Evolutionary conservation across 1,284 basidiomycete genomes (phyloP).

Genomic region (Sporisorium iseilematis-ciliati): DNA sequence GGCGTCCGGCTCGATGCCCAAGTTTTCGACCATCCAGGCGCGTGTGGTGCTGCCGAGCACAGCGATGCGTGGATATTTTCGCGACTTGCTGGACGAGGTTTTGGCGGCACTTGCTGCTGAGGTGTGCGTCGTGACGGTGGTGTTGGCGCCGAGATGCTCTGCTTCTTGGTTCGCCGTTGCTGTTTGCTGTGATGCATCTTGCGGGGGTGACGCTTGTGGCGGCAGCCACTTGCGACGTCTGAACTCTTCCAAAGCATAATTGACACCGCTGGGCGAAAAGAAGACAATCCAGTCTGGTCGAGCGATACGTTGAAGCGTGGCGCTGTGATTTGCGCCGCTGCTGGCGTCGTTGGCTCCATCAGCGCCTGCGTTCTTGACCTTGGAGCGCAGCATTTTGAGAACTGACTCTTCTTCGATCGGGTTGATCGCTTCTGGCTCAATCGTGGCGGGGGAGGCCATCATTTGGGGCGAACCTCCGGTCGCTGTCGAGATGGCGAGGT

Average conservation of each 20-base stretch:
- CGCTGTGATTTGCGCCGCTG: neutral
- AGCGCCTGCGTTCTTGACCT: constrained; percentile 20
- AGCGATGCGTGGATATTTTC: constrained; percentile 57
- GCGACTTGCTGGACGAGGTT: constrained; percentile 7
- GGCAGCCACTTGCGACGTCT: constrained; percentile 58
- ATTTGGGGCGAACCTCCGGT: constrained; percentile 31
- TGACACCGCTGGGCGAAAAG: constrained; percentile 67
- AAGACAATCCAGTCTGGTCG: constrained; percentile 67
- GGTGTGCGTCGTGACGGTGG: constrained; percentile 31
- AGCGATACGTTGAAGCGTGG: constrained; percentile 21
- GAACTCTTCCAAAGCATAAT: constrained; percentile 62
- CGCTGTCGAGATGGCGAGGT: constrained; percentile 18
- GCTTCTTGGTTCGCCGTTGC: neutral
- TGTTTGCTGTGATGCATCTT: neutral
- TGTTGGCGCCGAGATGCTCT: constrained; percentile 10
- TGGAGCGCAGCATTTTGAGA: constrained; percentile 33
- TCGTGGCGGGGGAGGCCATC: constrained; percentile 34
- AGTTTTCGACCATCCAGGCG: constrained; percentile 53
- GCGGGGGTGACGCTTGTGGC: constrained; percentile 1
- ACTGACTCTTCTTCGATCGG: constrained; percentile 42
- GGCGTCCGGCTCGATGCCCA: constrained; percentile 60
- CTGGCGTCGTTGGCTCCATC: constrained; percentile 3
- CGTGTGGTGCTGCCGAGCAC: constrained; percentile 62
- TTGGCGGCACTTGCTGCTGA: neutral
- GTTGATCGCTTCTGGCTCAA: constrained; percentile 37